These are phyloP conservation scores for Plasmodium yoelii DNA, from an alignment of 169 alveolate species.

Conservation along the genomic window DNA sequence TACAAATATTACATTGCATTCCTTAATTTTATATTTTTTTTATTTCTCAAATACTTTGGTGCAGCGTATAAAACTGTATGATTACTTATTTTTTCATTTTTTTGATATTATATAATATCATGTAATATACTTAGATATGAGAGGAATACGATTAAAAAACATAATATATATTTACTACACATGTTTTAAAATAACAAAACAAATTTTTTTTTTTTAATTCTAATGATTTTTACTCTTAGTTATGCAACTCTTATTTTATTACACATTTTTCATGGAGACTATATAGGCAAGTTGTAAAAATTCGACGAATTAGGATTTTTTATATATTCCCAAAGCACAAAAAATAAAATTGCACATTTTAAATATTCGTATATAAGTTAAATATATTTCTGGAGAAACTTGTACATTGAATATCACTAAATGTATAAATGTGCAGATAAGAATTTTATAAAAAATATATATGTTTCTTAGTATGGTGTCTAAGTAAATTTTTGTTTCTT, in stretches of 20 bases:
- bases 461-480: no score
- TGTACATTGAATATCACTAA: no score
- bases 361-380: no score
- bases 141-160: no score
- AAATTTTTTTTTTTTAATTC: no score
- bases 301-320: background rate
- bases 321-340: background rate
- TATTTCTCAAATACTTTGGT: constrained; percentile 11
- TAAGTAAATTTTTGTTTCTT: no score
- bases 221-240: background rate
- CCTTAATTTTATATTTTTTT: constrained; percentile 10
- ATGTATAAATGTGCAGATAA: no score
- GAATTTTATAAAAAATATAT: no score
- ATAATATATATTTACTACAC: no score
- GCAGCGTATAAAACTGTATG: constrained; percentile 9
- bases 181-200: no score
- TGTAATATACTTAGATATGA: background rate
- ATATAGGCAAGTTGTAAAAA: background rate
- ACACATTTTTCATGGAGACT: background rate
- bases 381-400: no score
- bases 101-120: background rate
- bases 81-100: background rate
- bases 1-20: constrained; percentile 2
- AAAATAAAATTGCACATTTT: background rate
- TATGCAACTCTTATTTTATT: background rate